Conservation (phyloP, 2,329 filamentous ascomycete genomes). For the Pseudocercospora cruenta region DNA sequence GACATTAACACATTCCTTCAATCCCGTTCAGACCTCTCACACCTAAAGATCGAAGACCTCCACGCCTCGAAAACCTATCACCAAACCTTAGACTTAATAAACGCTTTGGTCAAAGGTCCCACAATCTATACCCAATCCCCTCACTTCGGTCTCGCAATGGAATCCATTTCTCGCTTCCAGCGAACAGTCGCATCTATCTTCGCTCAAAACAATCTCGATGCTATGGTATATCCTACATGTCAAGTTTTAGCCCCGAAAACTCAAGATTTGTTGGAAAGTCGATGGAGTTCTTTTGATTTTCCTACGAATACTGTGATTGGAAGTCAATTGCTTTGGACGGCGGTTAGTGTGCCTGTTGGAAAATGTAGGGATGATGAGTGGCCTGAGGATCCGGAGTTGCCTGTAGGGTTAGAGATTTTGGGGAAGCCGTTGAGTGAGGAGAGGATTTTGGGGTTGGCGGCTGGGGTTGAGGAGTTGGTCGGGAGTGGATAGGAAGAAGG, state of each 20-base stretch:
- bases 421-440: slow-evolving; percentile 30
- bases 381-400: slow-evolving; percentile 28
- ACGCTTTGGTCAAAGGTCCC: slow-evolving; percentile 30
- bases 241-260: slow-evolving; percentile 41
- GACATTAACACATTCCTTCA: slow-evolving; percentile 35
- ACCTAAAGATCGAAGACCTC: slow-evolving; percentile 32
- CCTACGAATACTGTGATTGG: slow-evolving; percentile 44
- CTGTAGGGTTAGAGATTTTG: slow-evolving; percentile 33
- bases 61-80: slow-evolving; percentile 27
- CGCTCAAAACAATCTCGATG: slow-evolving; percentile 38
- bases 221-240: slow-evolving; percentile 42
- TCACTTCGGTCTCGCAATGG: slow-evolving; percentile 34
- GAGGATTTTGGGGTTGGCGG: slow-evolving; percentile 27
- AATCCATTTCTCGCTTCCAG: slow-evolving; percentile 36
- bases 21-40: slow-evolving; percentile 23
- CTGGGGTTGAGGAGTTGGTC: slow-evolving; percentile 24
- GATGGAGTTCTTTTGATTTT: slow-evolving; percentile 36
- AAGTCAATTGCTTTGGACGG: slow-evolving; percentile 39
- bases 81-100: slow-evolving; percentile 29
- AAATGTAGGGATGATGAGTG: slow-evolving; percentile 27
- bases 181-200: slow-evolving; percentile 37
- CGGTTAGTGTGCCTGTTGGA: slow-evolving; percentile 41
- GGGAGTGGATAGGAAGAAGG: too few species aligned
- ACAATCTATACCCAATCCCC: slow-evolving; percentile 35
- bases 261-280: slow-evolving; percentile 35